These are phyloP conservation scores for Calonectria henricotiae DNA, from an alignment of 2,329 filamentous ascomycete species.

Conservation along the genomic window DNA sequence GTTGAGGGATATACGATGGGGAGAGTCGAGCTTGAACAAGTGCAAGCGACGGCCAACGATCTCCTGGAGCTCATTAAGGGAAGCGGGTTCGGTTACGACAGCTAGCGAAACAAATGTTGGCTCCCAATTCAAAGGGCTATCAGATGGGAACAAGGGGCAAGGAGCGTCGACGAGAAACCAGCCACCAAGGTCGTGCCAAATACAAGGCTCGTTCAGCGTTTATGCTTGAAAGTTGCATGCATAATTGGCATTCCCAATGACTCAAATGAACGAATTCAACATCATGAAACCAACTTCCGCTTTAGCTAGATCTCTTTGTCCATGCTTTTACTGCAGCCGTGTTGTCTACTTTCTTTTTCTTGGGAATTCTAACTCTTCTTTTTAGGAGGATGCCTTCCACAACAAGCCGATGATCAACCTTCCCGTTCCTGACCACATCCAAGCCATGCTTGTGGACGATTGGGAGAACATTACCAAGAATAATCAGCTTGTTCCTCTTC, in stretches of 20 bases:
- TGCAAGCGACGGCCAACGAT: constrained; percentile 31
- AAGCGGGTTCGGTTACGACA: constrained; percentile 40
- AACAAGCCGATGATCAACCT: constrained; percentile 89
- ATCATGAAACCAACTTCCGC: constrained; percentile 13
- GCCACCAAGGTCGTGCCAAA: not conserved
- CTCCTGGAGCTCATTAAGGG: constrained; percentile 29
- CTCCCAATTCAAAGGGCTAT: not conserved
- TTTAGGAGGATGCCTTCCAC: constrained; percentile 90
- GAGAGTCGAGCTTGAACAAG: not conserved
- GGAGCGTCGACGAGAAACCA: not conserved
- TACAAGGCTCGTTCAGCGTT: not conserved
- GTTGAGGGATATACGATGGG: not conserved
- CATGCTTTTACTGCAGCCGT: not conserved
- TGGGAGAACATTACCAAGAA: constrained; percentile 99
- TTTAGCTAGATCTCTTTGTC: too few species aligned
- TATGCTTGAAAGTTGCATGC: not conserved
- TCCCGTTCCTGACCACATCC: constrained; percentile 89
- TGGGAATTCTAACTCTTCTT: constrained; percentile 41
- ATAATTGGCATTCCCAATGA: constrained; percentile 9
- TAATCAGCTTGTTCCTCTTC: constrained; percentile 88
- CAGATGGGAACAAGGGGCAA: not conserved
- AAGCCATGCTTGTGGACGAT: constrained; percentile 94
- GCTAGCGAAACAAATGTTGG: constrained; percentile 35
- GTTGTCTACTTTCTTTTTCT: not conserved
- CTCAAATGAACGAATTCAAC: not conserved